phyloP scores from a whole-genome alignment of 2,329 filamentous ascomycete genomes.

The Monilinia vaccinii-corymbosi region DNA sequence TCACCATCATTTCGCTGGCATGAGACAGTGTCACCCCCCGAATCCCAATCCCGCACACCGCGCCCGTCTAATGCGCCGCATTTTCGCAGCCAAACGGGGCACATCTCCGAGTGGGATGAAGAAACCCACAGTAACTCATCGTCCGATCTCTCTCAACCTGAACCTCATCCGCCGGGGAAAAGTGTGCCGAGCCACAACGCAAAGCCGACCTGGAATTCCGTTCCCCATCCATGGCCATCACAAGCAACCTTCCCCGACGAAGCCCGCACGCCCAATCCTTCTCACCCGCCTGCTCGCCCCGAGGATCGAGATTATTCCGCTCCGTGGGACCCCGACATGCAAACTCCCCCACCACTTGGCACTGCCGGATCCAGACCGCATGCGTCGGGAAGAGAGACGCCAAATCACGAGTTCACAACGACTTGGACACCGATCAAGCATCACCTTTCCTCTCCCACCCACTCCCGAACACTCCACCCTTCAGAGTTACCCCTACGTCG shows the following conservation, averaged over 20 bases:
- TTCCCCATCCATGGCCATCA: too few species aligned
- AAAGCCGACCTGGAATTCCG: too few species aligned
- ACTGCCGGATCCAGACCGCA: not conserved
- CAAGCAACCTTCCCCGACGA: too few species aligned
- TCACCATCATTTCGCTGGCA: not conserved
- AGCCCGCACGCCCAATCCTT: too few species aligned
- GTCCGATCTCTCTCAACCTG: too few species aligned
- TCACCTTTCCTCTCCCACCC: too few species aligned
- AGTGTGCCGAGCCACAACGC: too few species aligned
- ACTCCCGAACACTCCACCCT: too few species aligned
- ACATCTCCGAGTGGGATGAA: too few species aligned
- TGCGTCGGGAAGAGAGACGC: not conserved
- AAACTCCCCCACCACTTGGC: not conserved
- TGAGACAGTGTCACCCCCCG: not conserved
- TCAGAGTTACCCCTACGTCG: not conserved
- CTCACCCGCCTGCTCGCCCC: too few species aligned
- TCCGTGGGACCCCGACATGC: not conserved
- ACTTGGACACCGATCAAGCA: not conserved
- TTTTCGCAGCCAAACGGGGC: not conserved
- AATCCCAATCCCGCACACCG: not conserved
- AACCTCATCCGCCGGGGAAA: too few species aligned
- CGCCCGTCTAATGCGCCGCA: not conserved
- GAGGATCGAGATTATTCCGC: not conserved
- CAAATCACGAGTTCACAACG: not conserved
- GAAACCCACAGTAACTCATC: too few species aligned